Conservation (phyloP, 129 eudicot species). For the Solidago caesia region DNA sequence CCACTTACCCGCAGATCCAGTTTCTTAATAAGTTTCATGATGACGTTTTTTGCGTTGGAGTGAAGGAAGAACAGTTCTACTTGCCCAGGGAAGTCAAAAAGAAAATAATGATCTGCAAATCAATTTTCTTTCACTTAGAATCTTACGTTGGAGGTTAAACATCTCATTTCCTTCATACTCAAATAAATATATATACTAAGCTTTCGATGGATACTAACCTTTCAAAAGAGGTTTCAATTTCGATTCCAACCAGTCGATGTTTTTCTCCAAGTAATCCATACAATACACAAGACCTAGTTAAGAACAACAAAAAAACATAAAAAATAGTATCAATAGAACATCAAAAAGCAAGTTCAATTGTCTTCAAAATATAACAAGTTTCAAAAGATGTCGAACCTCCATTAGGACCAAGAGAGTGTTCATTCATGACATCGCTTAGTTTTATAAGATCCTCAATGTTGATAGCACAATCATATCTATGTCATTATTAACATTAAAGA, state of each 20-base stretch:
- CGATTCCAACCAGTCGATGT: conserved; percentile 88
- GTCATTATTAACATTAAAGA: conserved; percentile 40
- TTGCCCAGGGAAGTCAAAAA: conserved; percentile 95
- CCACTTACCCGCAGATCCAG: conserved; percentile 67
- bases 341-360: not conserved
- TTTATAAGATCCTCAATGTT: conserved; percentile 70
- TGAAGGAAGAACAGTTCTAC: conserved; percentile 96
- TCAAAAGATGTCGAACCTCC: conserved; percentile 58
- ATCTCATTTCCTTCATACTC: not conserved
- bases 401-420: conserved; percentile 96
- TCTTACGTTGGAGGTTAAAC: not conserved
- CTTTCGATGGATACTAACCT: conserved; percentile 50
- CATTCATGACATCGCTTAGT: conserved; percentile 88
- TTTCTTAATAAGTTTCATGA: conserved; percentile 75
- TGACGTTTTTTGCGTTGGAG: conserved; percentile 70
- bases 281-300: conserved; percentile 78
- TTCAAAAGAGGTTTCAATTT: conserved; percentile 78
- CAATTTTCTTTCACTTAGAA: not conserved
- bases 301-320: not conserved
- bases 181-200: conserved; percentile 2
- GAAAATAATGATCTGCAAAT: conserved; percentile 85
- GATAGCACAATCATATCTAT: conserved; percentile 64
- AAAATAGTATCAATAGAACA: not conserved
- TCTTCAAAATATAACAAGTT: not conserved
- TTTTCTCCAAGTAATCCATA: conserved; percentile 97